Percentiles rank a stretch among this genome's conserved stretches.
Evolutionary conservation across 768 basidiomycete species (phyloP).

Genomic region (Filobasidium floriforme): DNA sequence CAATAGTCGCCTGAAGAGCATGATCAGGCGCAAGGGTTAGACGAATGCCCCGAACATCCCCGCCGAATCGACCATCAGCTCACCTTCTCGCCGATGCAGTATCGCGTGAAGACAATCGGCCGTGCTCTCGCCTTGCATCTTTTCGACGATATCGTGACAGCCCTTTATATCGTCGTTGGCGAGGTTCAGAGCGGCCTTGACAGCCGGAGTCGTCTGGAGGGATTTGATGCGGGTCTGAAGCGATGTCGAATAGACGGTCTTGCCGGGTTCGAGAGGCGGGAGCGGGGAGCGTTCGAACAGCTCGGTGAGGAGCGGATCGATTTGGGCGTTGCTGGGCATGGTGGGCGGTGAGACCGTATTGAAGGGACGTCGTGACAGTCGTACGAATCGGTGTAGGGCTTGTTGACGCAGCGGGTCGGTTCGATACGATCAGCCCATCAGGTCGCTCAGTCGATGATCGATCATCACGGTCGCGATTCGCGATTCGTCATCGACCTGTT

Average conservation of each 20-base stretch:
- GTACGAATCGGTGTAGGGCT: too few species aligned
- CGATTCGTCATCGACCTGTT: too few species aligned
- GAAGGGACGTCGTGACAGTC: too few species aligned
- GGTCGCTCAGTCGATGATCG: too few species aligned
- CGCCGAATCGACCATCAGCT: constrained; percentile 6
- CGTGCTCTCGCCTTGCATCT: constrained; percentile 39
- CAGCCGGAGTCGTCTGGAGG: constrained; percentile 5
- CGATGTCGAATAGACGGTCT: constrained; percentile 27
- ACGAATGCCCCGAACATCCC: neutral
- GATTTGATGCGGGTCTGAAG: constrained; percentile 27
- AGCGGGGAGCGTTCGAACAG: constrained; percentile 26
- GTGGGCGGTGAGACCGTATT: neutral
- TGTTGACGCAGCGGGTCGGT: too few species aligned
- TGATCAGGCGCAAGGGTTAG: neutral
- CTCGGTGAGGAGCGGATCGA: constrained; percentile 25
- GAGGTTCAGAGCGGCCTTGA: constrained; percentile 33
- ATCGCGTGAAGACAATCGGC: constrained; percentile 41
- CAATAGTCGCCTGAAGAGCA: constrained; percentile 36
- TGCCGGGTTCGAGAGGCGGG: constrained; percentile 36
- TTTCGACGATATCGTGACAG: constrained; percentile 36
- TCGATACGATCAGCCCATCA: too few species aligned
- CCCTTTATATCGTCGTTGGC: constrained; percentile 42
- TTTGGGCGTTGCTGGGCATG: neutral
- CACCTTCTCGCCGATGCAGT: constrained; percentile 40
- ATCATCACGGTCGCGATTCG: too few species aligned